These are phyloP conservation scores for Pterocarpus macrocarpus DNA, from an alignment of 306 rosid species.

Conservation along the genomic window DNA sequence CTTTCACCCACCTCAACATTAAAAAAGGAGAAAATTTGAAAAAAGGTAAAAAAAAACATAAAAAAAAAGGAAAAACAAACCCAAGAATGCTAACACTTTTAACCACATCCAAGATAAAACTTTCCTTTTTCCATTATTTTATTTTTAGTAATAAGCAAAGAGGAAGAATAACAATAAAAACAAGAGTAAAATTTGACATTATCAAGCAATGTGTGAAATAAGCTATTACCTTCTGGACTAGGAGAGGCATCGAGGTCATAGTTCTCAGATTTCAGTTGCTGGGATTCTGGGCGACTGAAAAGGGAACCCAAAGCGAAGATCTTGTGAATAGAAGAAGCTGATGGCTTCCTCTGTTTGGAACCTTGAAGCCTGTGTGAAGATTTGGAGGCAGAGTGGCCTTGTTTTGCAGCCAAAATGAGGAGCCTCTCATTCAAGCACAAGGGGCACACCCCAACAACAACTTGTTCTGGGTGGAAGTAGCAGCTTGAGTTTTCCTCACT, in stretches of 20 bases:
- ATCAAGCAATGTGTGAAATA: neutral
- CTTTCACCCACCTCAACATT: neutral
- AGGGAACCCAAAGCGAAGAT: constrained; percentile 88
- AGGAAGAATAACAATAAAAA: neutral
- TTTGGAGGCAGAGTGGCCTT: constrained; percentile 57
- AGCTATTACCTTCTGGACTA: constrained; percentile 82
- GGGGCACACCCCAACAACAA: constrained; percentile 83
- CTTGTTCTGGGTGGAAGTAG: constrained; percentile 84
- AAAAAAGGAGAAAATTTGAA: neutral
- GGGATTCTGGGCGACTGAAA: constrained; percentile 73
- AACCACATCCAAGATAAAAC: neutral
- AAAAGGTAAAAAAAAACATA: neutral
- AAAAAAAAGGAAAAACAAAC: neutral
- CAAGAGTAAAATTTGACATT: neutral
- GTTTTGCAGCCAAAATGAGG: constrained; percentile 71
- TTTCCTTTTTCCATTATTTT: neutral
- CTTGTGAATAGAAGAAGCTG: constrained; percentile 65
- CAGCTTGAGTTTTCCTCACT: constrained; percentile 73
- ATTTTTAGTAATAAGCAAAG: neutral
- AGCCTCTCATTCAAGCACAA: constrained; percentile 87
- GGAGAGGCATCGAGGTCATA: constrained; percentile 68
- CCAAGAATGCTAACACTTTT: too few species aligned
- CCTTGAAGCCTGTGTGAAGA: constrained; percentile 41
- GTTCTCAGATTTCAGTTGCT: constrained; percentile 64
- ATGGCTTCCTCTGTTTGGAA: constrained; percentile 48